Evolutionary conservation across 306 rosid genomes (phyloP).

Genomic region (Luffa acutangula): DNA sequence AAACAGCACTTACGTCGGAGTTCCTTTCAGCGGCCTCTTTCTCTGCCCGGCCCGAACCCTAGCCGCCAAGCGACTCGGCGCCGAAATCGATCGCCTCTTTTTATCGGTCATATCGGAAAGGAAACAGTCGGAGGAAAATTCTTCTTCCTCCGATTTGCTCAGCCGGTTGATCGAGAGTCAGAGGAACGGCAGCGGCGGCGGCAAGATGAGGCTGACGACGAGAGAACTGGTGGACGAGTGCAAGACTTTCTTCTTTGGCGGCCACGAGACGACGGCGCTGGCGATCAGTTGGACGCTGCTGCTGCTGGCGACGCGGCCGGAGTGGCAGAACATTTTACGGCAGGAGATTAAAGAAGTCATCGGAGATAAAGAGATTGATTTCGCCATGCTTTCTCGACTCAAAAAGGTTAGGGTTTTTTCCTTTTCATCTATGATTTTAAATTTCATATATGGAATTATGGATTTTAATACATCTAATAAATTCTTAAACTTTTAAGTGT

Average conservation of each 20-base stretch:
- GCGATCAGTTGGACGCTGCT: slow-evolving; percentile 81
- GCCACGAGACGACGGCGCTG: slow-evolving; percentile 86
- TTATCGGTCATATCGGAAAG: slow-evolving; percentile 24
- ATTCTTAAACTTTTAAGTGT: too few species aligned
- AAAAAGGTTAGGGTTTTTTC: slow-evolving; percentile 41
- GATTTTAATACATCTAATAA: too few species aligned
- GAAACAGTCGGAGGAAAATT: background rate
- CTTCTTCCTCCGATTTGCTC: slow-evolving; percentile 30
- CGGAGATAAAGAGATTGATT: slow-evolving; percentile 38
- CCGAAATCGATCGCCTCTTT: slow-evolving; percentile 45
- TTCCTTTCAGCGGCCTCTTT: slow-evolving; percentile 43
- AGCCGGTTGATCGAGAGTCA: slow-evolving; percentile 38
- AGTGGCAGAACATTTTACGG: slow-evolving; percentile 68
- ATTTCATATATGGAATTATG: too few species aligned
- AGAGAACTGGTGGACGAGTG: slow-evolving; percentile 70
- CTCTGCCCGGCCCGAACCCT: slow-evolving; percentile 39
- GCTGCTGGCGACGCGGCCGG: slow-evolving; percentile 48
- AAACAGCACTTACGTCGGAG: slow-evolving; percentile 64
- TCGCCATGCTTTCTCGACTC: slow-evolving; percentile 35
- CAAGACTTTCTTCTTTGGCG: slow-evolving; percentile 86
- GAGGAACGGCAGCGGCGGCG: slow-evolving; percentile 9
- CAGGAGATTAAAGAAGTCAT: slow-evolving; percentile 61
- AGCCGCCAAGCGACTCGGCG: slow-evolving; percentile 54
- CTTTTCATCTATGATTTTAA: too few species aligned
- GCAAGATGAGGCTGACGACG: slow-evolving; percentile 23